Conservation (phyloP, 306 rosid species). For the Elaeagnus macrophylla region DNA sequence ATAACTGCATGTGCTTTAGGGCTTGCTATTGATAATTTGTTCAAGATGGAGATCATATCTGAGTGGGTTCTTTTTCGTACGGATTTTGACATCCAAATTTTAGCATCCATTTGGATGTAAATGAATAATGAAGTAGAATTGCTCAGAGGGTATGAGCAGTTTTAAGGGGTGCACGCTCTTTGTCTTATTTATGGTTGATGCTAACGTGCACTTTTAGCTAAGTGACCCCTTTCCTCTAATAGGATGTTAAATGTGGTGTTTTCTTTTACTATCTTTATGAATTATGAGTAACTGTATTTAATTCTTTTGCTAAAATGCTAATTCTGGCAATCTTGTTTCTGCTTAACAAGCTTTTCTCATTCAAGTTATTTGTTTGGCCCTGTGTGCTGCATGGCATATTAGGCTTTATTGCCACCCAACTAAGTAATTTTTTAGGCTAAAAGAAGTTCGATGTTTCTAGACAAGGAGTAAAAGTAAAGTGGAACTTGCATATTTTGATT, state of each 20-base stretch:
- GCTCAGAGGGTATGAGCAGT: slow-evolving; percentile 13
- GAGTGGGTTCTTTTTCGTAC: not conserved
- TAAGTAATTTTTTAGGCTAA: not conserved
- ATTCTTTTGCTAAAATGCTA: not conserved
- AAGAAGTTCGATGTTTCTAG: not conserved
- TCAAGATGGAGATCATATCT: not conserved
- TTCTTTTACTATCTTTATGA: not conserved
- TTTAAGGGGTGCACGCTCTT: slow-evolving; percentile 33
- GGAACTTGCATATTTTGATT: not conserved
- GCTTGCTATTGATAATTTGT: not conserved
- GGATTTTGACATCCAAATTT: slow-evolving; percentile 2
- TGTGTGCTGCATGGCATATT: not conserved
- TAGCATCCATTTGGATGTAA: slow-evolving; percentile 2
- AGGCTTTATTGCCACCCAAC: not conserved
- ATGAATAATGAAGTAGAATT: slow-evolving; percentile 2
- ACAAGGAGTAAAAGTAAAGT: not conserved
- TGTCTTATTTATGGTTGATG: slow-evolving; percentile 11
- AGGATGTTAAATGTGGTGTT: not conserved
- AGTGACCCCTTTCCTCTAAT: not conserved
- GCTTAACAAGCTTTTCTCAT: no score
- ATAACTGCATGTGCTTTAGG: not conserved
- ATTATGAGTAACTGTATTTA: not conserved
- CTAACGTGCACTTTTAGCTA: slow-evolving; percentile 22
- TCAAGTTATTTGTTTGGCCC: not conserved
- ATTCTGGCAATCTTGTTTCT: no score